These are phyloP conservation scores for Triangularia setosa DNA, from an alignment of 2,329 filamentous ascomycete genomes.

Conservation along the genomic window DNA sequence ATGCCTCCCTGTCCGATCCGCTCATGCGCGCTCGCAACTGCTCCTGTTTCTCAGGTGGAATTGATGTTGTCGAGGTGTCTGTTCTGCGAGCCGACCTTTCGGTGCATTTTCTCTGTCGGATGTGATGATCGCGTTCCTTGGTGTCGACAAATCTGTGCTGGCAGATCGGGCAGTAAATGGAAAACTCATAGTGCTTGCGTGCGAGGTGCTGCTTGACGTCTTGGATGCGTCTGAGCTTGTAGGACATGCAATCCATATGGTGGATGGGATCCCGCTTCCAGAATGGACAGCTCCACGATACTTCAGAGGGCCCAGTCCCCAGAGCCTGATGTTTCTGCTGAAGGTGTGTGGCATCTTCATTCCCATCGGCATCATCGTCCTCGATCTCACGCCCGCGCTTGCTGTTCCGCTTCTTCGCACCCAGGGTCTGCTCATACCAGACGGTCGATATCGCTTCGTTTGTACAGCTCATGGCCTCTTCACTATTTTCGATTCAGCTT, in stretches of 20 bases:
- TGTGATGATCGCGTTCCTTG: neutral
- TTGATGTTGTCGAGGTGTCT: neutral
- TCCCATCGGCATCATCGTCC: neutral
- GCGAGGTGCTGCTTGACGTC: neutral
- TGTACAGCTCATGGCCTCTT: neutral
- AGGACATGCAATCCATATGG: neutral
- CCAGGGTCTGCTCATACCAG: neutral
- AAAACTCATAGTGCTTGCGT: neutral
- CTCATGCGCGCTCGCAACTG: neutral
- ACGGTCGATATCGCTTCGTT: neutral
- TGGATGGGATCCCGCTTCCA: neutral
- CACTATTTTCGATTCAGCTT: neutral
- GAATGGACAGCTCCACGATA: neutral
- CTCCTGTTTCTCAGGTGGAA: neutral
- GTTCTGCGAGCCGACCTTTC: neutral
- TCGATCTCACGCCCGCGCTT: neutral
- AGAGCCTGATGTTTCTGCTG: neutral
- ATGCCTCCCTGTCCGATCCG: neutral
- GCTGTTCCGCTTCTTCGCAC: neutral
- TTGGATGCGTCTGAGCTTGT: neutral
- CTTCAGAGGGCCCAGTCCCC: neutral
- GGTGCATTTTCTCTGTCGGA: neutral
- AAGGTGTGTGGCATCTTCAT: neutral
- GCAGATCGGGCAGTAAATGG: neutral
- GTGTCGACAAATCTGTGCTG: neutral